Evolutionary conservation across 2,329 filamentous ascomycete species (phyloP), one percentile per base, ranked within the genome.

Genomic region (Keithomyces neogunnii): DNA sequence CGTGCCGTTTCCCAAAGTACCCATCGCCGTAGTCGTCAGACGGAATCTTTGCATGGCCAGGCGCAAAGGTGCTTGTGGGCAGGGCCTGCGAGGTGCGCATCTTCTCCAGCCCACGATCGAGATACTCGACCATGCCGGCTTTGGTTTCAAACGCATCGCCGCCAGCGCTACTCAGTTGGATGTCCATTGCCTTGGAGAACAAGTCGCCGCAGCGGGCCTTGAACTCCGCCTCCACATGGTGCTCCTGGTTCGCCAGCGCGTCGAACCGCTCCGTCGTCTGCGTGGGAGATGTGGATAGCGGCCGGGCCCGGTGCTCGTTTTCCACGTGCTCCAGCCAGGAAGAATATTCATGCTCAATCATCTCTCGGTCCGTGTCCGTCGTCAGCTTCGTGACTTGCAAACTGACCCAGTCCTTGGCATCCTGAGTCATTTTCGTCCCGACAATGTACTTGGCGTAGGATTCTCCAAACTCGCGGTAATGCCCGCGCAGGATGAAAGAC

Each of bases 401-500:
- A 44, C 72, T 71, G 3, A 69, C 52, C 51, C 73, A 70, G 43
- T 70, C 64, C 38, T 66, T 68, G n/a, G 68, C 68, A 6, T 65
- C 66, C 28, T 67, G 63, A 1, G 69, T 71, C 59, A 69, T 75
- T 53, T 66, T 73, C 32, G 64, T 58, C 4, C 70, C 72, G 26
- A 66, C 67, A 53, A 80, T 75, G 53, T 77, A 74, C 53, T 73
- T 73, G 53, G 73, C 71, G 55, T 78, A 81, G 0, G 74, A 76
- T 30, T 68, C 66, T 13, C 75, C 76, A 54, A 81, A 81, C 55
- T 81, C 77, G 45, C 71, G 69, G 58, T 76, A 81, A 49, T 78
- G 75, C 0, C 78, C 77, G 57, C 80, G 80, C 35, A 81, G 67
- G 6, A 81, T 66, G 57, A 80, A 80, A 53, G 69, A 74, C 40